Percentiles rank a stretch among this genome's conserved stretches.
Evolutionary conservation across 1,284 basidiomycete species (phyloP).

Genomic region (Polyporus tsugae): DNA sequence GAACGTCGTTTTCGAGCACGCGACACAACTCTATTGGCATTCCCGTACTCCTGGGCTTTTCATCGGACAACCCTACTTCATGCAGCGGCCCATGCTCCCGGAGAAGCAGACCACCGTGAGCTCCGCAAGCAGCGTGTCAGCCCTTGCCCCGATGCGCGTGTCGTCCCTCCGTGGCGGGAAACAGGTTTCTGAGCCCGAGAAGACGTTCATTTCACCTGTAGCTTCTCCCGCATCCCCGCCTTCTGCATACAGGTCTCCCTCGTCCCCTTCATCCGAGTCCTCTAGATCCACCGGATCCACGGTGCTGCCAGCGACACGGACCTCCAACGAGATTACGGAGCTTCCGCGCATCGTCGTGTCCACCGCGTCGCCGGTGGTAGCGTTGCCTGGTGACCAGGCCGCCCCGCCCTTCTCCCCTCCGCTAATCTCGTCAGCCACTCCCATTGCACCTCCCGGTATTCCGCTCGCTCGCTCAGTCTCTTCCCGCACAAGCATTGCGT

Average conservation of each 20-base stretch:
- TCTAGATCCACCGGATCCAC: slow-evolving; percentile 11
- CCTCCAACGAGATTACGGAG: slow-evolving; percentile 7
- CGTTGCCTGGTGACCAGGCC: background rate
- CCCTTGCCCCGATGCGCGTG: slow-evolving; percentile 9
- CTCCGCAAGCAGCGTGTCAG: slow-evolving; percentile 8
- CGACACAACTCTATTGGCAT: slow-evolving; percentile 14
- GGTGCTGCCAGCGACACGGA: background rate
- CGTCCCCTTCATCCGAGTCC: slow-evolving; percentile 12
- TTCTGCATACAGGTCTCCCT: slow-evolving; percentile 7
- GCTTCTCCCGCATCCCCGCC: slow-evolving; percentile 7
- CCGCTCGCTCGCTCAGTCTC: slow-evolving; percentile 13
- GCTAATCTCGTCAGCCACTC: background rate
- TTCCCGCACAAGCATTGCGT: slow-evolving; percentile 8
- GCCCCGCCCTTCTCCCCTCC: background rate
- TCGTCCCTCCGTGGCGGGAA: slow-evolving; percentile 9
- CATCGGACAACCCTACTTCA: slow-evolving; percentile 26
- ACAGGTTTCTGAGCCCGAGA: slow-evolving; percentile 1
- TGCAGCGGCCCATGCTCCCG: slow-evolving; percentile 7
- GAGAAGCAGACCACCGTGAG: slow-evolving; percentile 11
- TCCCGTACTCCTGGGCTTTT: slow-evolving; percentile 25
- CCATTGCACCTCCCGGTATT: background rate
- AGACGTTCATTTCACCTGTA: slow-evolving; percentile 11
- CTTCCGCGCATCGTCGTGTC: slow-evolving; percentile 20
- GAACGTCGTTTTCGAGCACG: slow-evolving; percentile 21
- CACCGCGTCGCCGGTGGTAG: slow-evolving; percentile 13